A percentile compares a stretch with the other conserved stretches of the same genome.
Conservation (phyloP, 1,284 basidiomycete species). For the Fistulina hepatica region DNA sequence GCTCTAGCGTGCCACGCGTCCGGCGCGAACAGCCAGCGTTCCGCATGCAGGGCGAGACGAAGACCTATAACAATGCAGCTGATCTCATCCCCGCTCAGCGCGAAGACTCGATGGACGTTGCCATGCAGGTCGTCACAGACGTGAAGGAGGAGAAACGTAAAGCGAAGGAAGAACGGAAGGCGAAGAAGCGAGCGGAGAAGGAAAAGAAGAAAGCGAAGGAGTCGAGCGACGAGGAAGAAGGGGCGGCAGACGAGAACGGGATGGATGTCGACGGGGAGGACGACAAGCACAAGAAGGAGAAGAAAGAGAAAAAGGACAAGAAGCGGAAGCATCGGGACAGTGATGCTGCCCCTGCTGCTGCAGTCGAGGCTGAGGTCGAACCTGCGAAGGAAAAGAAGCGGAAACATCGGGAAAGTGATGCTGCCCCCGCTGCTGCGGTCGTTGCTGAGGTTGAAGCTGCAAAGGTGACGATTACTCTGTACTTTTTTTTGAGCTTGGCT, state of each 20-base stretch:
- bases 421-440: constrained; percentile 24
- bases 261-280: constrained; percentile 37
- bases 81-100: constrained; percentile 78
- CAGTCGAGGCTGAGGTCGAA: constrained; percentile 18
- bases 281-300: constrained; percentile 38
- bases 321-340: constrained; percentile 64
- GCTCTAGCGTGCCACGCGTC: constrained; percentile 49
- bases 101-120: constrained; percentile 51
- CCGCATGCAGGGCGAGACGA: constrained; percentile 64
- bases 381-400: constrained; percentile 64
- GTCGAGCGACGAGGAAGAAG: constrained; percentile 32
- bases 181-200: constrained; percentile 57
- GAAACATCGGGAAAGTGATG: constrained; percentile 57
- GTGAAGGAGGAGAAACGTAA: constrained; percentile 71
- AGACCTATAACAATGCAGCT: constrained; percentile 80
- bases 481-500: constrained; percentile 5
- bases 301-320: constrained; percentile 50
- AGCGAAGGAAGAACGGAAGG: constrained; percentile 69
- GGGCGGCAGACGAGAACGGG: constrained; percentile 31
- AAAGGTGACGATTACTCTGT: too few relatives aligned
- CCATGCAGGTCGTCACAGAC: constrained; percentile 54
- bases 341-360: constrained; percentile 30
- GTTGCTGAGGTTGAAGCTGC: constrained; percentile 32
- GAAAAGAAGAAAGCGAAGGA: constrained; percentile 29
- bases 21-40: constrained; percentile 68